These are phyloP conservation scores for Circinella umbellata DNA, from an alignment of 371 early-diverging fungal species.

Conservation along the genomic window DNA sequence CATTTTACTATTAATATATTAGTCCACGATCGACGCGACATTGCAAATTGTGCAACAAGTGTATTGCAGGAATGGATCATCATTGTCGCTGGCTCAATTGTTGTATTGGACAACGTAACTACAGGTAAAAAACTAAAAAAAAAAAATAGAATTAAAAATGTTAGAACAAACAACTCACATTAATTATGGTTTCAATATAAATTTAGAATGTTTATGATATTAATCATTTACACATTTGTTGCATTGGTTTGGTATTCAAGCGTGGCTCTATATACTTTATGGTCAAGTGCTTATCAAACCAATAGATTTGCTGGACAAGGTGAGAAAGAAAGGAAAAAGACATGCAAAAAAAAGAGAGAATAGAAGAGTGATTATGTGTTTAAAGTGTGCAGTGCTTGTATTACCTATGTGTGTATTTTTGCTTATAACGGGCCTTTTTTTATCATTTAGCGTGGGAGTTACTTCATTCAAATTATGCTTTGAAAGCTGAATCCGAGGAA, in stretches of 20 bases:
- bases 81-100: slow-evolving; percentile 84
- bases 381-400: background rate
- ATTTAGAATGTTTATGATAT: slow-evolving; percentile 29
- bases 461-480: background rate
- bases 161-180: slow-evolving; percentile 1
- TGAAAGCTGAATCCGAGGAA: background rate
- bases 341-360: no score
- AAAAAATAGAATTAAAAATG: background rate
- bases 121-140: slow-evolving; percentile 40
- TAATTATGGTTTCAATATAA: slow-evolving; percentile 14
- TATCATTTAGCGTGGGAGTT: background rate
- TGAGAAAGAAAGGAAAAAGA: slow-evolving; percentile 11
- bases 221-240: slow-evolving; percentile 32
- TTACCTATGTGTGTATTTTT: no score
- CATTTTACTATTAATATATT: background rate
- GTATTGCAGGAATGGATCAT: slow-evolving; percentile 82
- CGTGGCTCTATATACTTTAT: slow-evolving; percentile 30
- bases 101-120: slow-evolving; percentile 80
- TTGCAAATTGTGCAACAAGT: slow-evolving; percentile 86
- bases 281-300: slow-evolving; percentile 36
- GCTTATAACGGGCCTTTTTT: background rate
- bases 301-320: slow-evolving; percentile 37
- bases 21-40: slow-evolving; percentile 59
- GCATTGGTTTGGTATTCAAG: slow-evolving; percentile 38
- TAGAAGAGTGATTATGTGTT: no score